Conservation (phyloP, 1,284 basidiomycete species). For the Ceratorhiza oryzae-sativae region DNA sequence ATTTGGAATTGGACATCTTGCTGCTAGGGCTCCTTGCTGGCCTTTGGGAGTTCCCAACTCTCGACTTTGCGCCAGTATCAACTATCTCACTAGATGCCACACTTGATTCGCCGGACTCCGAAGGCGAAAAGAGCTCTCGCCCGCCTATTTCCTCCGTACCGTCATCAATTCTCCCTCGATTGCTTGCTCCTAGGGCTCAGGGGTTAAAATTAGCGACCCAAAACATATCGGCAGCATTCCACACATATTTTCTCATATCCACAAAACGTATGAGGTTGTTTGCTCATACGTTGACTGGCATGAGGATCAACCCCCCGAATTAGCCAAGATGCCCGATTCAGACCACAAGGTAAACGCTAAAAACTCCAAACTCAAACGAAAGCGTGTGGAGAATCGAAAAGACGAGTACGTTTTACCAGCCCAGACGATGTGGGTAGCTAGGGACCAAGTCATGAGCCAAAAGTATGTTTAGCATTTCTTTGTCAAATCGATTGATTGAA, state of each 20-base stretch:
- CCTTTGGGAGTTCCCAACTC: conserved; percentile 81
- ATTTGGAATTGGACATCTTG: conserved; percentile 43
- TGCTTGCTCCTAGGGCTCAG: conserved; percentile 40
- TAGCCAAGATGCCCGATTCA: background rate
- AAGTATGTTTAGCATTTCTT: conserved; percentile 61
- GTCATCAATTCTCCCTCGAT: conserved; percentile 35
- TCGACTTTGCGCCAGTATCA: conserved; percentile 46
- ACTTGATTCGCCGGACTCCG: conserved; percentile 36
- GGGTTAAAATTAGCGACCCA: conserved; percentile 56
- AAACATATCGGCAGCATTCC: conserved; percentile 68
- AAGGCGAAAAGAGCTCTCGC: conserved; percentile 3
- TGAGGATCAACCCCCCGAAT: conserved; percentile 11
- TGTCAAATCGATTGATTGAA: background rate
- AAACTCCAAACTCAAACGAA: conserved; percentile 14
- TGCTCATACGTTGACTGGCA: conserved; percentile 46
- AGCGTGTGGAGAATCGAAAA: conserved; percentile 37
- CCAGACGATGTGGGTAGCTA: conserved; percentile 58
- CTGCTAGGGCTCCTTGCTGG: conserved; percentile 85
- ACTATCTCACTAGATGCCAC: conserved; percentile 10
- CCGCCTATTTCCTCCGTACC: conserved; percentile 45
- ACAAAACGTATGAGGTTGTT: conserved; percentile 84
- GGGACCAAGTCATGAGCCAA: conserved; percentile 62
- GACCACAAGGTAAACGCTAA: conserved; percentile 17
- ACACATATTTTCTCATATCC: conserved; percentile 91
- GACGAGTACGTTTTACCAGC: conserved; percentile 38